These are phyloP conservation scores for Talaromyces wortmannii DNA, from an alignment of 495 filamentous ascomycete species.

Conservation along the genomic window DNA sequence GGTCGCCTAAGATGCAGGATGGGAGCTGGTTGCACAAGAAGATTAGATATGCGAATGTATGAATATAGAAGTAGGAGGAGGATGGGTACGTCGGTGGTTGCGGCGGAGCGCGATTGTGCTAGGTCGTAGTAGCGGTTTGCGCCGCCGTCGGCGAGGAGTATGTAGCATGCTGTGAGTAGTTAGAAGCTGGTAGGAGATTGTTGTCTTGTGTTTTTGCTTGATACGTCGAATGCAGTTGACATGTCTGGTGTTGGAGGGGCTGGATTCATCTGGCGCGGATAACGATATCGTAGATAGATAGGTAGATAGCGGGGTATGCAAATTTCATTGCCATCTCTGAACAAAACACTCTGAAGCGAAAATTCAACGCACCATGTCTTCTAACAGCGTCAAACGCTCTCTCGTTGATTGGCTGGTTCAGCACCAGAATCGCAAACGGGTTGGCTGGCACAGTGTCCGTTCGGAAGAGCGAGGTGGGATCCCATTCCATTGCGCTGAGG, in stretches of 20 bases:
- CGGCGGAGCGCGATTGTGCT: slow-evolving; percentile 20
- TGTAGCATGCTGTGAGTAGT: slow-evolving; percentile 40
- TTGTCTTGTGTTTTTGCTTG: too few species aligned
- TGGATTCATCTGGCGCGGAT: too few species aligned
- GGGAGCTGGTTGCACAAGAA: slow-evolving; percentile 38
- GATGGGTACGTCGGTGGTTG: slow-evolving; percentile 32
- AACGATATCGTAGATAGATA: too few species aligned
- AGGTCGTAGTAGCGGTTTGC: slow-evolving; percentile 72
- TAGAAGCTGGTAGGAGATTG: background rate
- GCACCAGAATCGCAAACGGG: slow-evolving; percentile 54
- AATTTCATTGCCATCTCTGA: too few species aligned
- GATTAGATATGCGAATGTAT: background rate
- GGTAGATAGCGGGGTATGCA: too few species aligned
- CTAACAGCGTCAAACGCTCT: slow-evolving; percentile 42
- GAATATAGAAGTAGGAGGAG: background rate
- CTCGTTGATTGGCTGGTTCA: slow-evolving; percentile 65
- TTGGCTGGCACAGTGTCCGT: slow-evolving; percentile 16
- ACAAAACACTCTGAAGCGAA: too few species aligned
- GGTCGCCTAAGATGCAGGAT: slow-evolving; percentile 71
- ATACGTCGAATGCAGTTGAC: too few species aligned
- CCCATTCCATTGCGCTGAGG: slow-evolving; percentile 31
- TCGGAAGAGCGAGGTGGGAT: slow-evolving; percentile 44
- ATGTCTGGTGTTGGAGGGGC: too few species aligned
- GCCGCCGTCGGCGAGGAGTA: slow-evolving; percentile 83
- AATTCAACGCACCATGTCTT: slow-evolving; percentile 43